Percentiles rank a stretch among this genome's conserved stretches.
Conservation (phyloP, 768 basidiomycete genomes). For the Pholiota microspora region DNA sequence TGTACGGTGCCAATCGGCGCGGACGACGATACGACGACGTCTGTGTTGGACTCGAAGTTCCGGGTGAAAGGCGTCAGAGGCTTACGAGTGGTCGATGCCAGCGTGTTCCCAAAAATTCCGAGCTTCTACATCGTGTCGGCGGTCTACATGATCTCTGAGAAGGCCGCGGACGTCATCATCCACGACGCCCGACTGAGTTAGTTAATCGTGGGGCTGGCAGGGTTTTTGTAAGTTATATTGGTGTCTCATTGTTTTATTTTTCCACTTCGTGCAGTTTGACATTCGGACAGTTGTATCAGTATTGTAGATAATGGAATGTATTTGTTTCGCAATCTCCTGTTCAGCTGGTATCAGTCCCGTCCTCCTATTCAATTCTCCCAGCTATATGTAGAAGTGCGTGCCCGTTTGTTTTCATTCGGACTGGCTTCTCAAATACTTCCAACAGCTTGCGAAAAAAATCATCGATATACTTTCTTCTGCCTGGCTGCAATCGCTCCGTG, state of each 20-base stretch:
- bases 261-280: background rate
- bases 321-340: background rate
- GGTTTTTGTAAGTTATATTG: background rate
- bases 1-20: slow-evolving; percentile 11
- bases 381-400: background rate
- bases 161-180: slow-evolving; percentile 8
- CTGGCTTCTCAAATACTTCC: background rate
- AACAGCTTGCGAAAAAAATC: background rate
- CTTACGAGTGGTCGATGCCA: slow-evolving; percentile 10
- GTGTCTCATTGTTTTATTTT: background rate
- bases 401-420: background rate
- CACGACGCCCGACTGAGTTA: background rate
- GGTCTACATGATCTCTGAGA: slow-evolving; percentile 13
- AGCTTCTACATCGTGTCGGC: slow-evolving; percentile 8
- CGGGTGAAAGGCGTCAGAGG: slow-evolving; percentile 9
- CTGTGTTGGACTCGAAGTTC: slow-evolving; percentile 5
- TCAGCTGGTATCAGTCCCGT: no score
- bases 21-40: background rate
- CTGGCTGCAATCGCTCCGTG: background rate
- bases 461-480: background rate
- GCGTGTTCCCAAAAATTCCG: slow-evolving; percentile 10
- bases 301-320: background rate
- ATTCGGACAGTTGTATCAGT: background rate
- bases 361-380: background rate
- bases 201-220: background rate